Base-by-base conservation (phyloP, 257 asterid genomes). In the Lycium ferocissimum region DNA sequence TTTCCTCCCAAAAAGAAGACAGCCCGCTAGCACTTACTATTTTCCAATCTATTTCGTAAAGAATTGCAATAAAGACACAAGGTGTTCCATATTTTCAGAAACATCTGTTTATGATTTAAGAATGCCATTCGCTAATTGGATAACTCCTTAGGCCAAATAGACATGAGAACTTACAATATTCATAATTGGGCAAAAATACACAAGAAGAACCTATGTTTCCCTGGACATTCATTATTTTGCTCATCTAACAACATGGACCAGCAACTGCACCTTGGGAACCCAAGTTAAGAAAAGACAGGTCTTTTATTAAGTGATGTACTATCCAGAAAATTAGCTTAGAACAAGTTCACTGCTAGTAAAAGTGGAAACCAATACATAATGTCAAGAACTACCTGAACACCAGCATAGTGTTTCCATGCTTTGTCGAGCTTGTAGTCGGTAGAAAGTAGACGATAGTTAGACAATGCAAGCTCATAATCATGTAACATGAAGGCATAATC, bases 401-500 rank as follows among this genome's bases (percentile, higher is more conserved):
- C 98, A 84, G 99, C 98, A 90, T 93, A 93, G 69, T 88, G 97
- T 88, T 93, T 97, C 99, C 98, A 97, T 65, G 98, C 97, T 88
- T 97, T 95, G 87, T 97, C 98, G 84, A 97, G 98, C 93, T 97
- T 95, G 92, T 90, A 93, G 83, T 97, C 99, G 70, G 96, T 97
- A 70, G 98, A 95, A 85, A 97, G 94, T 56, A 97, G 91, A 84
- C 98, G 94, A 92, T 97, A 97, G 89, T 97, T 97, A 57, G 99
- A 97, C 86, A 95, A 81, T 67, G 99, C 98, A 88, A 97, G 99
- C 87, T 97, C 98, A 88, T 97, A 97, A 90, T 95, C 99, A 85
- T 92, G 93, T 91, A 97, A 86, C 99, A 97, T 97, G 91, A 97
- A 95, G 85, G 98, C 99, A 91, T 92, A 94, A 87, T 97, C 99